These are phyloP conservation scores for Rubroboletus pulcherrimus DNA, from an alignment of 768 basidiomycete species.

Conservation along the genomic window DNA sequence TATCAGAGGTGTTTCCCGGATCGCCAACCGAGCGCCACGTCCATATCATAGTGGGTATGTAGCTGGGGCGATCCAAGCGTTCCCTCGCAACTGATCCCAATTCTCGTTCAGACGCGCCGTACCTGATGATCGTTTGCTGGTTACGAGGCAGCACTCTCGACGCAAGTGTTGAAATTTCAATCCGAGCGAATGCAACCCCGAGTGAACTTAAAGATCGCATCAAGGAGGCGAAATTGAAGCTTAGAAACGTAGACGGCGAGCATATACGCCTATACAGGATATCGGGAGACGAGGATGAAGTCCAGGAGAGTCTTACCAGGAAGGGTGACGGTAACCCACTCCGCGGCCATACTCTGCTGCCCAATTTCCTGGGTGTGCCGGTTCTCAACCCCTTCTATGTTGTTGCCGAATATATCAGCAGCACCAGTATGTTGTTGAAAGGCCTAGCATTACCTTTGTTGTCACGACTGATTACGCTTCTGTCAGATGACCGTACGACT, in stretches of 20 bases:
- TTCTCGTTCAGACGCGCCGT: not conserved
- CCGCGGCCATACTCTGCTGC: not conserved
- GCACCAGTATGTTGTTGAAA: too few species aligned
- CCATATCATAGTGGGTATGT: not conserved
- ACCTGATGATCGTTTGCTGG: not conserved
- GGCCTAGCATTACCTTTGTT: too few species aligned
- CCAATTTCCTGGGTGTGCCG: not conserved
- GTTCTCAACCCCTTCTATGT: not conserved
- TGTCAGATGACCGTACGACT: too few species aligned
- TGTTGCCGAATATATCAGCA: not conserved
- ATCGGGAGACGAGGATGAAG: not conserved
- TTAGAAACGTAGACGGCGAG: too few species aligned
- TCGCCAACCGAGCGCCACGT: not conserved
- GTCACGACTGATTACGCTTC: too few species aligned
- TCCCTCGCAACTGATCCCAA: not conserved
- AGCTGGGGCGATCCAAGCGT: not conserved
- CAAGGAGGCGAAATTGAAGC: not conserved
- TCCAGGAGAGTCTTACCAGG: not conserved
- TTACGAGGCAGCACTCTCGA: not conserved
- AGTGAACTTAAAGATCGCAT: not conserved
- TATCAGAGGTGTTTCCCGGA: not conserved
- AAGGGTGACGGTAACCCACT: not conserved
- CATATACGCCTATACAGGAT: not conserved
- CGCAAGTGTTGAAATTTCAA: conserved; percentile 1
- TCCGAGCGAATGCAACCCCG: too few species aligned